Evolutionary conservation across 2,329 filamentous ascomycete species (phyloP).

Genomic region (Exophiala aquamarina): DNA sequence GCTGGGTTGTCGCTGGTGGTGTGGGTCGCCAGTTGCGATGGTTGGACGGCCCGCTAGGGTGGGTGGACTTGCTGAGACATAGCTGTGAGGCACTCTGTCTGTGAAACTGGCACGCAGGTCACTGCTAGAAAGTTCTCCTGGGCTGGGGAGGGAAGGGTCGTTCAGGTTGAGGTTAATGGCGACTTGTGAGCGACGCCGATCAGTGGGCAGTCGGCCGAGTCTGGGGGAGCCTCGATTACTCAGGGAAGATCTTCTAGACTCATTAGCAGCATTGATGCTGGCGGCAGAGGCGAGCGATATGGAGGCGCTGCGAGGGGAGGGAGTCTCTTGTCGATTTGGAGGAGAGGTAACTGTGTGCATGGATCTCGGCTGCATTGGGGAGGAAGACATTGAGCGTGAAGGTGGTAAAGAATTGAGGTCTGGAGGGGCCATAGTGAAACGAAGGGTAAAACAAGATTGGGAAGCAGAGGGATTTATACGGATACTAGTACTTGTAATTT

Average conservation of each 20-base stretch:
- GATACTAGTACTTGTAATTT: not conserved
- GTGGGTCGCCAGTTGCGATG: slow-evolving; percentile 45
- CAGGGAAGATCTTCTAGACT: slow-evolving; percentile 48
- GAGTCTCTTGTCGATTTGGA: slow-evolving; percentile 30
- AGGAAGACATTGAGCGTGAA: slow-evolving; percentile 49
- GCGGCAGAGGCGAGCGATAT: slow-evolving; percentile 75
- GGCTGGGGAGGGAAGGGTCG: slow-evolving; percentile 36
- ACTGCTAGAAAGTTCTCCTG: slow-evolving; percentile 38
- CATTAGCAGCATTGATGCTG: slow-evolving; percentile 73
- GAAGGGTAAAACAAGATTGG: not conserved
- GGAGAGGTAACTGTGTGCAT: slow-evolving; percentile 27
- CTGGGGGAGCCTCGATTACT: slow-evolving; percentile 36
- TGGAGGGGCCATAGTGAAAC: slow-evolving; percentile 58
- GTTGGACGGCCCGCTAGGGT: slow-evolving; percentile 43
- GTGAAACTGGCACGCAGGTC: slow-evolving; percentile 38
- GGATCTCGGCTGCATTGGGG: slow-evolving; percentile 36
- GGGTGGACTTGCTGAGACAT: slow-evolving; percentile 43
- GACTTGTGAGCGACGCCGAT: slow-evolving; percentile 44
- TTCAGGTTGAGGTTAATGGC: slow-evolving; percentile 41
- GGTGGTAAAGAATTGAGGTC: slow-evolving; percentile 71
- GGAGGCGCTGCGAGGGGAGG: slow-evolving; percentile 59
- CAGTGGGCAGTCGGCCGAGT: slow-evolving; percentile 33
- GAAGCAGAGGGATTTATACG: not conserved
- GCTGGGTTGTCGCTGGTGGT: slow-evolving; percentile 48
- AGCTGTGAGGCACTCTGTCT: slow-evolving; percentile 34